Base-by-base conservation (phyloP, 176 grass and related monocot genomes). In the Paspalum notatum region DNA sequence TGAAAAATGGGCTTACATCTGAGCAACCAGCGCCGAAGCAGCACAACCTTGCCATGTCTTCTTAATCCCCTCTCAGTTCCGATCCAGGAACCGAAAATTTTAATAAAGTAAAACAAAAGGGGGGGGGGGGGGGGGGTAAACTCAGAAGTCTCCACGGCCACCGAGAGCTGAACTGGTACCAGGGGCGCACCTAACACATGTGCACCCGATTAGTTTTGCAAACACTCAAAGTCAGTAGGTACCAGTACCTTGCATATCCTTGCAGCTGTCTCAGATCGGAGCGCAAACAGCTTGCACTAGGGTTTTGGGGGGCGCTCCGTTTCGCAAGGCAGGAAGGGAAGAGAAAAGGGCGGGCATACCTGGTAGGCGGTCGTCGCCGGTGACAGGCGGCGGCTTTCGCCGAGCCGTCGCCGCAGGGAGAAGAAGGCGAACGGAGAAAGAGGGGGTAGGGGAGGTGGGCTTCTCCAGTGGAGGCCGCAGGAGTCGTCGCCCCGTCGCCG, bases 11-110 rank as follows among this genome's bases (percentile, higher is more conserved):
- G 12, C 24, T 85, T 53, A 90, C 87, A 65, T 85, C 78, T 2
- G 83, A 85, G 65, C 44, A 53, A 9, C 78, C 78, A n/a, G 79
- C 45, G 9, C 87, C 77, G 21, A 90, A 85, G 72, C 87, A 90
- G 73, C 87, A 90, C 14, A 85, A 61, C 42, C 17, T 50, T 7
- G 72, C 59, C 87, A 90, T 90, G 39, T 60, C 57, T 76, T 57
- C 6, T 5, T n/a, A 74, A 20, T 3, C 24, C 25, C 7, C 42
- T 47, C 60, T 15, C 61, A 42, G 69, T 0, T 84, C 81, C 68
- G 62, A 54, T 44, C 50, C 8, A 8, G 6, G 64, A 57, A 62
- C 78, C 13, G 42, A 38, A 72, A 50, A 18, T 41, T 68, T 26
- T 41, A 7, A 21, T 32, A 45, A 22, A 44, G 43, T 5, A 39